These are phyloP conservation scores for Metschnikowia borealis DNA, from an alignment of 805 yeast species.

Conservation along the genomic window DNA sequence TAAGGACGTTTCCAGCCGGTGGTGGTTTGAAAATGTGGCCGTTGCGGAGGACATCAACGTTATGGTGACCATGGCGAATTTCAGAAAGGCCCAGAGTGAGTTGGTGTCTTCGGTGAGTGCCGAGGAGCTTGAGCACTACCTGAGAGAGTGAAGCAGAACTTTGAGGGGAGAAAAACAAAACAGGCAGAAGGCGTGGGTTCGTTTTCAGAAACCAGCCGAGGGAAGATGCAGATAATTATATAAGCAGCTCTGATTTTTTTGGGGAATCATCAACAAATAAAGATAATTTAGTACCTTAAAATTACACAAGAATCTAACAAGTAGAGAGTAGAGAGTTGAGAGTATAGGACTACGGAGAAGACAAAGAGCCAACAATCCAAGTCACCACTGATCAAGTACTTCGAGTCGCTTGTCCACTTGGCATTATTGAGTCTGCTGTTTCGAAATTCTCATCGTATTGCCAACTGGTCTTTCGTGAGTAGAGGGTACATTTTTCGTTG, in stretches of 20 bases:
- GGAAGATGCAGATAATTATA: too few species aligned
- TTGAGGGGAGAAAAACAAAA: constrained; percentile 64
- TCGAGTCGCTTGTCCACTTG: constrained; percentile 73
- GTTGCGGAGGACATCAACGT: constrained; percentile 63
- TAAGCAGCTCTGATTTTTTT: too few species aligned
- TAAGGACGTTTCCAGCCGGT: constrained; percentile 57
- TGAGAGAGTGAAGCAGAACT: constrained; percentile 68
- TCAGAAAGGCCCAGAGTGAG: constrained; percentile 66
- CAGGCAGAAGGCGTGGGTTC: background rate
- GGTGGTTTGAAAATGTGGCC: constrained; percentile 89
- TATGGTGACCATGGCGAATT: constrained; percentile 66
- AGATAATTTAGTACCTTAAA: too few species aligned
- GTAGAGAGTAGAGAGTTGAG: too few species aligned
- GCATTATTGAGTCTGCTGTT: constrained; percentile 75
- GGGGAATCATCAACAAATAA: too few species aligned
- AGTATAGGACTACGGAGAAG: constrained; percentile 56
- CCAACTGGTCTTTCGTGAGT: constrained; percentile 48
- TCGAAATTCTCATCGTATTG: constrained; percentile 94
- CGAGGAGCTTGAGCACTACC: constrained; percentile 80
- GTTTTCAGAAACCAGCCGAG: background rate
- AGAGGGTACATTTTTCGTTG: constrained; percentile 81
- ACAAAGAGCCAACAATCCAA: constrained; percentile 77
- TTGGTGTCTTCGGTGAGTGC: constrained; percentile 82
- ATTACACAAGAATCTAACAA: too few species aligned
- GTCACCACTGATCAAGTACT: constrained; percentile 73